Evolutionary conservation across 768 basidiomycete genomes (phyloP).

Genomic region (Trametes coccinea): DNA sequence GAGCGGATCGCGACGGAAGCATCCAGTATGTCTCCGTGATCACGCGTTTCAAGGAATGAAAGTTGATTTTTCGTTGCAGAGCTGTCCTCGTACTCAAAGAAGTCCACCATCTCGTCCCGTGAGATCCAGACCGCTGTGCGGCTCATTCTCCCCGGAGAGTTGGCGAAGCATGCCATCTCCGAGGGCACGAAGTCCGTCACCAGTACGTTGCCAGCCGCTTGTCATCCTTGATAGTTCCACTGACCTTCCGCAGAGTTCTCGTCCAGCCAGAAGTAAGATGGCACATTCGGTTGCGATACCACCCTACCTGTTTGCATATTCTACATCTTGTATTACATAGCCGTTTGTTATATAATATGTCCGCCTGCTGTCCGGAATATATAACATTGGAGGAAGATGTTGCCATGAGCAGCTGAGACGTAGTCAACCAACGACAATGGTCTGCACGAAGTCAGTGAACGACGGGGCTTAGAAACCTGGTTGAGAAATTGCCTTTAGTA

Average conservation of each 20-base stretch:
- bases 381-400: background rate
- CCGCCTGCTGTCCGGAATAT: constrained; percentile 16
- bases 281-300: constrained; percentile 10
- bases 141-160: constrained; percentile 81
- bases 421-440: too few species aligned
- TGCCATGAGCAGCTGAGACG: background rate
- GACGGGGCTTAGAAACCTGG: constrained; percentile 21
- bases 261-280: constrained; percentile 30
- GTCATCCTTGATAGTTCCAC: constrained; percentile 14
- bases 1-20: constrained; percentile 78
- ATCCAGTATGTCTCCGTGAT: constrained; percentile 49
- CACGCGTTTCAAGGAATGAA: background rate
- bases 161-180: constrained; percentile 87
- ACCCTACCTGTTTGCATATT: constrained; percentile 20
- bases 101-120: constrained; percentile 88
- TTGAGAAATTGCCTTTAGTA: background rate
- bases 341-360: constrained; percentile 16
- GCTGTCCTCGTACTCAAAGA: constrained; percentile 85
- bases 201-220: constrained; percentile 42
- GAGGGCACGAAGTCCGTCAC: constrained; percentile 79
- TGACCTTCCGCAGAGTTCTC: constrained; percentile 51
- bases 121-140: constrained; percentile 87
- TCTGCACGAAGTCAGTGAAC: too few species aligned
- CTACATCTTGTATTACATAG: constrained; percentile 27
- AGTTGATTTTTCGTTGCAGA: constrained; percentile 39